Base-by-base conservation (phyloP, 495 filamentous ascomycete genomes). In the Penicillium daleae region DNA sequence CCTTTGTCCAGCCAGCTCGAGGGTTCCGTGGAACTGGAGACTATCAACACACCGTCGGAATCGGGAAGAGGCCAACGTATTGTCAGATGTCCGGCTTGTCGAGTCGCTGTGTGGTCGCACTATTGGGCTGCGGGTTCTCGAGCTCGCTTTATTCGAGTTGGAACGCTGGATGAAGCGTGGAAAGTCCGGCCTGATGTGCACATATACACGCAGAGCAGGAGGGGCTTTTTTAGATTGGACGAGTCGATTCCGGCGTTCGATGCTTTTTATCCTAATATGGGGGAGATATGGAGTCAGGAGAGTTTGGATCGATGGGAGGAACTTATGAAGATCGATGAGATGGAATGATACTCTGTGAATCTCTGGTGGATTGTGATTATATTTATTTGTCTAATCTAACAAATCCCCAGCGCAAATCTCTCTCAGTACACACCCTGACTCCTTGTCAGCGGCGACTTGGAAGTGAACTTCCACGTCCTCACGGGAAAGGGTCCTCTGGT, bases 151-250 rank as follows among this genome's bases (percentile, higher is more conserved):
- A n/a, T 56, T n/a, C 19, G 42, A 12, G 42, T 46, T 19, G 42
- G 42, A 3, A 46, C 42, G 42, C 17, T 56, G 54, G 54, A 56
- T 56, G 33, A 42, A 15, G 54, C 54, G 33, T 56, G 54, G 33
- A 29, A 42, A 17, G 35, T 40, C 6, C 54, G 12, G 35, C 54
- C 54, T 35, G 54, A 56, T 40, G 54, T 56, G 54, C 54, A 56
- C 8, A 42, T 56, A 2, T 56, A 42, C 24, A 56, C 54, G 22
- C 12, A 10, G 54, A 56, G 54, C 24, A 29, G 24, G 54, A 56
- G 54, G 8, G 7, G 35, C 1, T 56, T 56, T 29, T 44, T 42
- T 17, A 56, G 24, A 6, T 24, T 46, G 21, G 42, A 46, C 24
- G 42, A 21, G n/a, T 22, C 8, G 21, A 40, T 56, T 15, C 54